These are phyloP conservation scores for Rauvolfia tetraphylla DNA, from an alignment of 257 asterid genomes.

Conservation along the genomic window DNA sequence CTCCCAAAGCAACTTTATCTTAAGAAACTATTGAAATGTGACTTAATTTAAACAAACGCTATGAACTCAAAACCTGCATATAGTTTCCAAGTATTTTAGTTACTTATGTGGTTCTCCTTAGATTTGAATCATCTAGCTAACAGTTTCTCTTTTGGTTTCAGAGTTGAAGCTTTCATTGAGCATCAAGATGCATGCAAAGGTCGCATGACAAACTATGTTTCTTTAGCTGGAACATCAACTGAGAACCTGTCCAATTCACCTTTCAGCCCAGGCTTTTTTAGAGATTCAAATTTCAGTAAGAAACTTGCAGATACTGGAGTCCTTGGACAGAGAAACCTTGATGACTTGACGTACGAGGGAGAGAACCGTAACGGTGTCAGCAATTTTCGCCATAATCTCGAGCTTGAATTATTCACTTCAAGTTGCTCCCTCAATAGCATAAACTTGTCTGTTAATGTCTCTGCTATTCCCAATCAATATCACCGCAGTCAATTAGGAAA, in stretches of 20 bases:
- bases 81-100: not conserved
- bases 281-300: conserved; percentile 5
- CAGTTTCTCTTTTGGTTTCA: conserved; percentile 6
- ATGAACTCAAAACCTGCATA: no score
- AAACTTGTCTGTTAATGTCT: conserved; percentile 2
- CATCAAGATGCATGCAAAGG: conserved; percentile 47
- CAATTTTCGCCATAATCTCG: conserved; percentile 26
- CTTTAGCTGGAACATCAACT: not conserved
- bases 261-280: conserved; percentile 4
- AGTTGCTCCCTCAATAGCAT: conserved; percentile 8
- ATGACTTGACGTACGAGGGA: not conserved
- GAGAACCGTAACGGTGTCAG: not conserved
- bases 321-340: not conserved
- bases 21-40: no score
- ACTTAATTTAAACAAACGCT: no score
- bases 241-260: conserved; percentile 7
- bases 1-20: no score
- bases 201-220: conserved; percentile 11
- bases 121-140: not conserved
- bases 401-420: conserved; percentile 32
- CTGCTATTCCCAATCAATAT: not conserved
- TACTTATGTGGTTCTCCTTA: not conserved
- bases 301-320: not conserved
- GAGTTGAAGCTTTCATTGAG: conserved; percentile 44
- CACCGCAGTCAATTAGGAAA: not conserved